Evolutionary conservation across 2,329 filamentous ascomycete species (phyloP).

Genomic region (Botrytis deweyae): DNA sequence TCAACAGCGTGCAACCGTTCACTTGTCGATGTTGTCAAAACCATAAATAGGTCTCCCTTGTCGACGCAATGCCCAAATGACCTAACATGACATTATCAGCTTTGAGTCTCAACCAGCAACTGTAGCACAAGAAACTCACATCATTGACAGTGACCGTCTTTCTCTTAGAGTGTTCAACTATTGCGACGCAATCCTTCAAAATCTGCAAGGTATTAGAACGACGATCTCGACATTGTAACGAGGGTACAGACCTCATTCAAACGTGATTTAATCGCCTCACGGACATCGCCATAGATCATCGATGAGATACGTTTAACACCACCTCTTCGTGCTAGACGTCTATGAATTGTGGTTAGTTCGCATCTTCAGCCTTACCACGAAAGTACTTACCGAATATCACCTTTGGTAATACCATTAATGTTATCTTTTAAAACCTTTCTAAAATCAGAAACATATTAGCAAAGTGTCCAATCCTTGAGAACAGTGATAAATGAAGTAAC

Average conservation of each 20-base stretch:
- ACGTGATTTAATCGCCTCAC: constrained; percentile 50
- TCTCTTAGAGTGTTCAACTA: constrained; percentile 51
- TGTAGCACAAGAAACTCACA: constrained; percentile 45
- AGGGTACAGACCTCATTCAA: constrained; percentile 47
- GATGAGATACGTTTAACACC: constrained; percentile 73
- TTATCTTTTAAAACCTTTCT: constrained; percentile 52
- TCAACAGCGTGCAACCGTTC: neutral
- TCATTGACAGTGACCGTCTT: constrained; percentile 66
- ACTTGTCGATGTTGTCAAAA: constrained; percentile 47
- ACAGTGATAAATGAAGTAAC: neutral
- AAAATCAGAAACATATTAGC: constrained; percentile 11
- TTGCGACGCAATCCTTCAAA: constrained; percentile 23
- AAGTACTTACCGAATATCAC: constrained; percentile 50
- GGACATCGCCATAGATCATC: constrained; percentile 61
- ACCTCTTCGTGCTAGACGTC: constrained; percentile 71
- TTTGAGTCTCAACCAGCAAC: neutral
- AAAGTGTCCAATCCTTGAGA: neutral
- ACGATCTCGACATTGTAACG: neutral
- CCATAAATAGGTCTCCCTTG: constrained; percentile 57
- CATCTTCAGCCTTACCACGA: neutral
- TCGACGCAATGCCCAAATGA: constrained; percentile 51
- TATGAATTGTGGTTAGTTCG: constrained; percentile 6
- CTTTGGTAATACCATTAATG: constrained; percentile 54
- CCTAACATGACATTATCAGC: constrained; percentile 43
- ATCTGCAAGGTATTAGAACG: neutral